Evolutionary conservation across 192 early-diverging fungal genomes (phyloP).

Genomic region (Lunasporangiospora selenospora): DNA sequence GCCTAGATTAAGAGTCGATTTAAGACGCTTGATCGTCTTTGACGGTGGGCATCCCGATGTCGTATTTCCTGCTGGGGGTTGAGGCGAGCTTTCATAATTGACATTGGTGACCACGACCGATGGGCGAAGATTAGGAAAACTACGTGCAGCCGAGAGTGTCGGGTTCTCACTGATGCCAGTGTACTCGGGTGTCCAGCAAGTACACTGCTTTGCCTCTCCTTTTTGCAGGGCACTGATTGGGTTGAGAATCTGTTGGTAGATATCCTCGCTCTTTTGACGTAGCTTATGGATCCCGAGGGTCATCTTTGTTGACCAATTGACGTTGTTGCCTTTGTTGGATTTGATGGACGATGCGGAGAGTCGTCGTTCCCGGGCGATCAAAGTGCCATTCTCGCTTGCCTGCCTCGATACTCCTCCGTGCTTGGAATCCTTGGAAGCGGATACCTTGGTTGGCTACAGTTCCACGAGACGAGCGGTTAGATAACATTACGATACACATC

Average conservation of each 20-base stretch:
- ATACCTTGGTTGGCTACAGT: no score
- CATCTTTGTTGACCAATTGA: slow-evolving; percentile 30
- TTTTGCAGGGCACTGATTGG: background rate
- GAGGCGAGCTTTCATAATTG: background rate
- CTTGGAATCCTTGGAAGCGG: no score
- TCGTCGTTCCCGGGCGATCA: slow-evolving; percentile 15
- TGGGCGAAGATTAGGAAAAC: slow-evolving; percentile 17
- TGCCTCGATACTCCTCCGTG: slow-evolving; percentile 24
- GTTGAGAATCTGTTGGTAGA: slow-evolving; percentile 34
- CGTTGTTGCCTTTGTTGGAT: slow-evolving; percentile 12
- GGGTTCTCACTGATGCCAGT: slow-evolving; percentile 33
- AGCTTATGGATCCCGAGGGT: slow-evolving; percentile 30
- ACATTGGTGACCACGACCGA: slow-evolving; percentile 16
- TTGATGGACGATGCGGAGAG: slow-evolving; percentile 23
- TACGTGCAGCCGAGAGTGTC: slow-evolving; percentile 10
- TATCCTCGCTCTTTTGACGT: slow-evolving; percentile 41
- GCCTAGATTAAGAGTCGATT: slow-evolving; percentile 19
- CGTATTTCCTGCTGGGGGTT: background rate
- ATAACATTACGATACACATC: no score
- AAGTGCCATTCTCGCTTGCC: slow-evolving; percentile 10
- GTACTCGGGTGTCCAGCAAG: slow-evolving; percentile 31
- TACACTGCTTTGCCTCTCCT: slow-evolving; percentile 1
- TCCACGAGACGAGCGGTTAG: no score
- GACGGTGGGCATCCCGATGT: background rate
- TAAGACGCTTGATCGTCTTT: slow-evolving; percentile 31